phyloP scores from a whole-genome alignment of 495 filamentous ascomycete genomes.

The Copromyces sp. region DNA sequence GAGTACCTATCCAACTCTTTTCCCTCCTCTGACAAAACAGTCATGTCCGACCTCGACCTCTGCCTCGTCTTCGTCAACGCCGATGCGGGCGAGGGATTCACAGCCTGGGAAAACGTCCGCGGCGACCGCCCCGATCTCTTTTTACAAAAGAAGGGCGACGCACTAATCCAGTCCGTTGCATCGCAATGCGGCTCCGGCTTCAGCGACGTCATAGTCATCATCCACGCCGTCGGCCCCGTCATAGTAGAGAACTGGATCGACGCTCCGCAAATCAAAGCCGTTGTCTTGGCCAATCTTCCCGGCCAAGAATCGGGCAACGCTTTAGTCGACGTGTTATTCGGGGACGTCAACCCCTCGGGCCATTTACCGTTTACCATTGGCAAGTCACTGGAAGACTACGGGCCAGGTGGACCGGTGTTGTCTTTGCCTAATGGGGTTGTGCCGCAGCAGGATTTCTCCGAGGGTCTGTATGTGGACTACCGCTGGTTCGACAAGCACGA shows the following conservation, averaged over 20 bases:
- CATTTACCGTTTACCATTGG: constrained; percentile 87
- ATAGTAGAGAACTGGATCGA: constrained; percentile 79
- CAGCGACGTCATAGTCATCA: constrained; percentile 66
- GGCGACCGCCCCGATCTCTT: constrained; percentile 80
- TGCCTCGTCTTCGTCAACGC: constrained; percentile 57
- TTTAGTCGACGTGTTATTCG: constrained; percentile 74
- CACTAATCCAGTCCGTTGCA: constrained; percentile 61
- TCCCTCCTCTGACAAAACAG: constrained; percentile 11
- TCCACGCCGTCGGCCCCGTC: constrained; percentile 89
- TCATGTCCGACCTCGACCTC: constrained; percentile 48
- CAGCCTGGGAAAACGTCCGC: constrained; percentile 48
- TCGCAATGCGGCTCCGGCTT: constrained; percentile 52
- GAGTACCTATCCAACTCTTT: constrained; percentile 49
- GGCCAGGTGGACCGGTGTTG: constrained; percentile 63
- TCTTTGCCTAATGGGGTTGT: constrained; percentile 60
- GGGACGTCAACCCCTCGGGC: constrained; percentile 75
- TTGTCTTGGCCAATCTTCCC: constrained; percentile 79
- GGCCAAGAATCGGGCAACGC: constrained; percentile 87
- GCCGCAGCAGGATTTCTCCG: constrained; percentile 77
- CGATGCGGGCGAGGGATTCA: constrained; percentile 57
- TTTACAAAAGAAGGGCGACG: constrained; percentile 67
- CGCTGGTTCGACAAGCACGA: constrained; percentile 72
- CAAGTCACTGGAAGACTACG: constrained; percentile 71
- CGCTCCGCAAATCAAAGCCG: constrained; percentile 64
- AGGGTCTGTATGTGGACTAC: constrained; percentile 76